Evolutionary conservation across 306 rosid species (phyloP).

Genomic region (Sechiopsis laciniata): DNA sequence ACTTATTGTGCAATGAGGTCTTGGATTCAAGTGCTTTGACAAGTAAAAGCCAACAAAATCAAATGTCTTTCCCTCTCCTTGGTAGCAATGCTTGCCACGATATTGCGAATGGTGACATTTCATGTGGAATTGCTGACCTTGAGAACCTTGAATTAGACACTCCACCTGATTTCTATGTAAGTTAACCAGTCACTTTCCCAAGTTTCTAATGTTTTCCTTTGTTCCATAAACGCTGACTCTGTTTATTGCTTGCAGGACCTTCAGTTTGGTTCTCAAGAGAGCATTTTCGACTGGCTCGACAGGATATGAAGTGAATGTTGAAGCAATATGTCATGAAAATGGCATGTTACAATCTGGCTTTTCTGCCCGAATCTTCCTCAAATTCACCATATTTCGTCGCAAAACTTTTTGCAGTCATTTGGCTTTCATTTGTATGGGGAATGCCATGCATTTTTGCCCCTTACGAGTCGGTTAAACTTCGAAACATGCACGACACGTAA

Average conservation of each 20-base stretch:
- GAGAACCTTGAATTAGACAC: slow-evolving; percentile 57
- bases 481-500: neutral
- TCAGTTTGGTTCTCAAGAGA: slow-evolving; percentile 65
- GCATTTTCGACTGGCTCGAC: slow-evolving; percentile 52
- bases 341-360: neutral
- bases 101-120: slow-evolving; percentile 22
- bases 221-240: slow-evolving; percentile 5
- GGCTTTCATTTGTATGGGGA: slow-evolving; percentile 9
- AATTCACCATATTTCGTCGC: neutral
- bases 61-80: slow-evolving; percentile 20
- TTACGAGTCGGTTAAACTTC: neutral
- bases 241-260: slow-evolving; percentile 43
- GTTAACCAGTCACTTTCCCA: slow-evolving; percentile 26
- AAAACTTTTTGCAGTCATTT: neutral
- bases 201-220: slow-evolving; percentile 13
- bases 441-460: neutral
- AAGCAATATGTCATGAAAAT: neutral
- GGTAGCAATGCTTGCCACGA: slow-evolving; percentile 19
- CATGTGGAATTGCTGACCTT: slow-evolving; percentile 47
- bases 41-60: slow-evolving; percentile 28
- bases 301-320: slow-evolving; percentile 31
- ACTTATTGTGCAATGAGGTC: slow-evolving; percentile 63
- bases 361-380: slow-evolving; percentile 12
- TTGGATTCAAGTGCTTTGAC: slow-evolving; percentile 32
- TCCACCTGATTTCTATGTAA: slow-evolving; percentile 83